Percentiles rank a stretch among this genome's conserved stretches.
These are phyloP conservation scores for Suhomyces sp. DNA, from an alignment of 805 yeast species.

Conservation along the genomic window DNA sequence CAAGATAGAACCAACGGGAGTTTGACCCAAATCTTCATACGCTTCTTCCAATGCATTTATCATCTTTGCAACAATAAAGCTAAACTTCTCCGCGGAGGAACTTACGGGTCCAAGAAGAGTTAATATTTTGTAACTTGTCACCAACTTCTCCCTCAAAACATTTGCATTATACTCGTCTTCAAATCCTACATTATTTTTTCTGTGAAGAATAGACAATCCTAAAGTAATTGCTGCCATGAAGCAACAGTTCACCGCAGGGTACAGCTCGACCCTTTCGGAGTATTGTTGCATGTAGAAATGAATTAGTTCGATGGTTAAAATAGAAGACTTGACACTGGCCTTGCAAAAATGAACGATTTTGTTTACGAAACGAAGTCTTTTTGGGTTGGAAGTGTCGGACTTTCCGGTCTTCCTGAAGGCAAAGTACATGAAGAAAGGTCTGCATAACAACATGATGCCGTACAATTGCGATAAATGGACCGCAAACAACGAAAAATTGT, in stretches of 20 bases:
- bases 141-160: constrained; percentile 10
- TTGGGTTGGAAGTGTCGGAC: neutral
- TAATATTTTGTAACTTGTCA: constrained; percentile 9
- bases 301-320: constrained; percentile 31
- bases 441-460: constrained; percentile 35
- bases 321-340: constrained; percentile 35
- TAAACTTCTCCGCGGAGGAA: constrained; percentile 11
- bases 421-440: constrained; percentile 41
- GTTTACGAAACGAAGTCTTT: constrained; percentile 12
- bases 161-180: constrained; percentile 14
- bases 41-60: constrained; percentile 9
- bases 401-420: constrained; percentile 9
- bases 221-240: constrained; percentile 37
- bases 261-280: constrained; percentile 35
- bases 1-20: neutral
- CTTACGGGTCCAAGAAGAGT: constrained; percentile 11
- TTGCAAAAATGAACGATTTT: constrained; percentile 26
- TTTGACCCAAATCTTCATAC: constrained; percentile 4
- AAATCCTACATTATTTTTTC: constrained; percentile 8
- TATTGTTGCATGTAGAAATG: constrained; percentile 23
- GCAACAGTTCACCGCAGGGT: constrained; percentile 27
- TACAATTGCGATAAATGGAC: constrained; percentile 37
- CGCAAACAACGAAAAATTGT: constrained; percentile 22
- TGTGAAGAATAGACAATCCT: constrained; percentile 28
- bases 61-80: constrained; percentile 14